These are phyloP conservation scores for Ophiostoma sp. DNA, from an alignment of 2,329 filamentous ascomycete species.

Conservation along the genomic window DNA sequence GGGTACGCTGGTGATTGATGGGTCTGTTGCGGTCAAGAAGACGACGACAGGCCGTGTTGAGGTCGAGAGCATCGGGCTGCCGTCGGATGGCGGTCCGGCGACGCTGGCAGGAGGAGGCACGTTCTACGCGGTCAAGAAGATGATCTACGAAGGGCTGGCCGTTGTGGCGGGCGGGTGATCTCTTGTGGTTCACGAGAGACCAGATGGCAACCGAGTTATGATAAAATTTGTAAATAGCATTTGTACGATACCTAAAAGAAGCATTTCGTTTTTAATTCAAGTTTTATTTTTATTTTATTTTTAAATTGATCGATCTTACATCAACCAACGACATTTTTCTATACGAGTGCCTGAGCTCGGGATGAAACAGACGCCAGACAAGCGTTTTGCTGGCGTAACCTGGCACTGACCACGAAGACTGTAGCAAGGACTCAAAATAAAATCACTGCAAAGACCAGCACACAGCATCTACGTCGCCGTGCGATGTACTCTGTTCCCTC, in stretches of 20 bases:
- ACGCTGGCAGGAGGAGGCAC: slow-evolving; percentile 54
- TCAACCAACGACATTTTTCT: not conserved
- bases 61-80: slow-evolving; percentile 68
- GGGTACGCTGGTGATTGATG: slow-evolving; percentile 84
- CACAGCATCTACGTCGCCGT: not conserved
- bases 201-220: not conserved
- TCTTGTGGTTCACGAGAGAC: not conserved
- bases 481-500: not conserved
- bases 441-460: not conserved
- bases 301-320: not conserved
- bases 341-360: not conserved
- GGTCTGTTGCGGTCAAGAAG: slow-evolving; percentile 82
- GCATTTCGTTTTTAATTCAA: not conserved
- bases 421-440: not conserved
- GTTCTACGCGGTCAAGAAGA: slow-evolving; percentile 81
- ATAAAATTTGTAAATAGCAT: not conserved
- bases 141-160: slow-evolving; percentile 89
- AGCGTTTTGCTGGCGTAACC: not conserved
- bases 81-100: slow-evolving; percentile 39
- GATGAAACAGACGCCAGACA: slow-evolving; percentile 19
- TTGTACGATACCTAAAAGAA: not conserved
- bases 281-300: not conserved
- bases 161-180: slow-evolving; percentile 72
- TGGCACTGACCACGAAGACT: not conserved
- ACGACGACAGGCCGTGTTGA: slow-evolving; percentile 81